phyloP scores from a whole-genome alignment of 176 grass and related monocot species.

The Chloris gayana region DNA sequence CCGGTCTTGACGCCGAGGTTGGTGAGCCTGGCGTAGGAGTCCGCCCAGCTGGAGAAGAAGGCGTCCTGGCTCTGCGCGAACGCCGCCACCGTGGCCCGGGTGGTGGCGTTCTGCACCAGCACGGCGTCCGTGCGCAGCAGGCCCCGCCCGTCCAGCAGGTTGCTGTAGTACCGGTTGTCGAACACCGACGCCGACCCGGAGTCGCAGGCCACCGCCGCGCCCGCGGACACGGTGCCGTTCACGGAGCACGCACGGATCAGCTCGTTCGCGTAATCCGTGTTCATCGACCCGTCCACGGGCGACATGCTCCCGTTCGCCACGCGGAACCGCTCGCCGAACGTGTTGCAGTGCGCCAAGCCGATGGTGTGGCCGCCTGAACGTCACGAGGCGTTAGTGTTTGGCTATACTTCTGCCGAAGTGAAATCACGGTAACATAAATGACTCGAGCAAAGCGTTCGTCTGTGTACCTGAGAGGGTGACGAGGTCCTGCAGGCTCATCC shows the following conservation, averaged over 20 bases:
- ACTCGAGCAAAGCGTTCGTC: neutral
- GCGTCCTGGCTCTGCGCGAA: constrained; percentile 72
- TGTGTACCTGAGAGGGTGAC: constrained; percentile 80
- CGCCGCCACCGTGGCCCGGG: constrained; percentile 49
- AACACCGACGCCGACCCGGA: constrained; percentile 62
- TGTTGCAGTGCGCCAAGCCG: constrained; percentile 82
- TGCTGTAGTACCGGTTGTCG: constrained; percentile 86
- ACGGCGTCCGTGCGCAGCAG: constrained; percentile 80
- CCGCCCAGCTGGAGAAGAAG: constrained; percentile 78
- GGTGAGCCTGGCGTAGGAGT: constrained; percentile 74
- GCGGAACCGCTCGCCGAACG: constrained; percentile 84
- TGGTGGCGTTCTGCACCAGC: constrained; percentile 63
- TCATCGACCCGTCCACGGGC: constrained; percentile 67
- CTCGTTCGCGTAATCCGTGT: constrained; percentile 67
- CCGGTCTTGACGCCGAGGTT: constrained; percentile 68
- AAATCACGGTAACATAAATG: neutral
- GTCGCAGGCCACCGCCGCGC: constrained; percentile 63
- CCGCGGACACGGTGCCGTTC: constrained; percentile 30
- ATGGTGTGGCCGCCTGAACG: constrained; percentile 80
- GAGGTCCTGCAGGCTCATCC: constrained; percentile 75
- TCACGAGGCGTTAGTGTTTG: neutral
- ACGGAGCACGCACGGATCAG: constrained; percentile 60
- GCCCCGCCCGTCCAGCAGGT: constrained; percentile 68
- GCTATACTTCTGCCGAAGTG: neutral
- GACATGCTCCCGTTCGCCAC: constrained; percentile 68